A percentile compares a stretch with the other conserved stretches of the same genome.
These are phyloP conservation scores for Rhizopogon roseolus DNA, from an alignment of 768 basidiomycete species.

Conservation along the genomic window DNA sequence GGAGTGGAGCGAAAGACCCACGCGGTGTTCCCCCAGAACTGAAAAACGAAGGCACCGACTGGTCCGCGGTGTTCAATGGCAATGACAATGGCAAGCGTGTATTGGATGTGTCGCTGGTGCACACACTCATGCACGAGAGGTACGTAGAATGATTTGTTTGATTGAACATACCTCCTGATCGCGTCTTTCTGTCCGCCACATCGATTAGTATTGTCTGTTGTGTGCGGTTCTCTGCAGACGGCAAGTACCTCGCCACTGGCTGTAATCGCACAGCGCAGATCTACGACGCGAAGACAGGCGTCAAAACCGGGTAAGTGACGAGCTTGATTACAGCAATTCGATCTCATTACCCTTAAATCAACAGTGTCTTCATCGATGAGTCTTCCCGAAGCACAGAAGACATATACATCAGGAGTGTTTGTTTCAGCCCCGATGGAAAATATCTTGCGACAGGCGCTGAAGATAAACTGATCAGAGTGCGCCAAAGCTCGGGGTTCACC, in stretches of 20 bases:
- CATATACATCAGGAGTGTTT: slow-evolving; percentile 61
- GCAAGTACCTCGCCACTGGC: slow-evolving; percentile 27
- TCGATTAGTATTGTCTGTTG: slow-evolving; percentile 23
- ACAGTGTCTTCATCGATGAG: slow-evolving; percentile 75
- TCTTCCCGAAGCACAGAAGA: no score
- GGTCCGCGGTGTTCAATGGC: slow-evolving; percentile 53
- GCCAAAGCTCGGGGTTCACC: slow-evolving; percentile 2
- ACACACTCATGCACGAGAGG: slow-evolving; percentile 91
- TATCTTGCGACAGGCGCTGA: slow-evolving; percentile 29
- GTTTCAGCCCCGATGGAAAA: slow-evolving; percentile 25
- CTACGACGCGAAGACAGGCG: slow-evolving; percentile 85
- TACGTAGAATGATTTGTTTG: slow-evolving; percentile 26
- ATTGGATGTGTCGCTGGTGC: slow-evolving; percentile 54
- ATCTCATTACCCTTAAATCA: slow-evolving; percentile 7
- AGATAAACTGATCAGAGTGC: slow-evolving; percentile 27
- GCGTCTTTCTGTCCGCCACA: not conserved
- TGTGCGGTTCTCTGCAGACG: slow-evolving; percentile 28
- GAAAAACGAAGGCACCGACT: slow-evolving; percentile 43
- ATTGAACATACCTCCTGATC: not conserved
- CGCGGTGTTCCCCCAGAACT: slow-evolving; percentile 9
- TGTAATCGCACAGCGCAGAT: slow-evolving; percentile 96
- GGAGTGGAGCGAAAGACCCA: slow-evolving; percentile 3
- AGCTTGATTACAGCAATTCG: not conserved
- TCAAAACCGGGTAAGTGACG: slow-evolving; percentile 68
- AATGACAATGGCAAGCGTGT: slow-evolving; percentile 43